Evolutionary conservation across 768 basidiomycete genomes (phyloP).

Genomic region (Porpolomopsis calyptriformis): DNA sequence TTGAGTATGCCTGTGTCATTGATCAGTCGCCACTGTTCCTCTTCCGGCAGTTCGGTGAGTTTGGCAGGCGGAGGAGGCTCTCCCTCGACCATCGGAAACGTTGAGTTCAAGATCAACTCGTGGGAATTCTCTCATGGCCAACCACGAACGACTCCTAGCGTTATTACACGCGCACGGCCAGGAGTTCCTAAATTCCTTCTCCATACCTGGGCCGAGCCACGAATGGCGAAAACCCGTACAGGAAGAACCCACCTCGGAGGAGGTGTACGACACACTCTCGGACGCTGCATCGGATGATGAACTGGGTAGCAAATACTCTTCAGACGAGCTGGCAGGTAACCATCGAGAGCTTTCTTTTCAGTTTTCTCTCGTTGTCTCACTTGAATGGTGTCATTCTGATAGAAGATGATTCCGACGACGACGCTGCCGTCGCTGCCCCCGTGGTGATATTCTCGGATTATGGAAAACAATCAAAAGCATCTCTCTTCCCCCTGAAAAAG

Average conservation of each 20-base stretch:
- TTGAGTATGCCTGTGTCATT: constrained; percentile 52
- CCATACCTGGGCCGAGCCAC: constrained; percentile 12
- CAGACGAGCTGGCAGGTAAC: no score
- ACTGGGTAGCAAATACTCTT: no score
- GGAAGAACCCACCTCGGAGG: constrained; percentile 13
- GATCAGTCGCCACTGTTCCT: constrained; percentile 72
- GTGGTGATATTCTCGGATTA: no score
- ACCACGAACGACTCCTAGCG: constrained; percentile 26
- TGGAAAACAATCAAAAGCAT: no score
- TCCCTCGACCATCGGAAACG: constrained; percentile 3
- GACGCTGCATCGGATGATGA: no score
- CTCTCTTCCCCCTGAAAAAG: constrained; percentile 43
- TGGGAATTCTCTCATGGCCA: constrained; percentile 16
- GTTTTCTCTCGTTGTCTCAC: no score
- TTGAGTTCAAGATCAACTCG: not conserved
- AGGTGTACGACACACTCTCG: not conserved
- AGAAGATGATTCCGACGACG: no score
- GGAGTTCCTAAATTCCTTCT: constrained; percentile 35
- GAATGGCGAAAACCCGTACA: constrained; percentile 14
- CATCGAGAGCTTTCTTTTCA: no score
- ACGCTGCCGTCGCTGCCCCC: no score
- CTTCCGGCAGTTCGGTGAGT: constrained; percentile 49
- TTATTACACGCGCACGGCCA: constrained; percentile 39
- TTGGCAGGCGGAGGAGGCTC: constrained; percentile 14
- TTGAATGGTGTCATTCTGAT: no score